Evolutionary conservation across 768 basidiomycete species (phyloP).

Genomic region (Sistotremastrum suecicum): DNA sequence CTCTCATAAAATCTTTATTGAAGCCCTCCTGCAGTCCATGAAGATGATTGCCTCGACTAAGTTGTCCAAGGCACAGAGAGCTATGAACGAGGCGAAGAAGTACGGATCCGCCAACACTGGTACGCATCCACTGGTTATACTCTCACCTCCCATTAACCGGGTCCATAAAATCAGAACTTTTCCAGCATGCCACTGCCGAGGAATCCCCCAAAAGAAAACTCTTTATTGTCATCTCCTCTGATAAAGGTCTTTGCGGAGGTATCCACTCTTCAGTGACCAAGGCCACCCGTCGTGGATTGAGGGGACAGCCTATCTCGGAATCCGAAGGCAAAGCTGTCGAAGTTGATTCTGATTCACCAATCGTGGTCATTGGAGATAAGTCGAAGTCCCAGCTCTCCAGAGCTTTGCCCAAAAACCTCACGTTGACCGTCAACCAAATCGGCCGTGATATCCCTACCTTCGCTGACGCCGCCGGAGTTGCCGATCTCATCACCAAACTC

Average conservation of each 20-base stretch:
- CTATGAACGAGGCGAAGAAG: conserved; percentile 81
- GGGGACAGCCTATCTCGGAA: conserved; percentile 31
- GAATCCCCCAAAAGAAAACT: conserved; percentile 63
- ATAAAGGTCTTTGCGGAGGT: conserved; percentile 99
- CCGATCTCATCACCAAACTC: conserved; percentile 81
- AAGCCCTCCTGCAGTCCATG: conserved; percentile 53
- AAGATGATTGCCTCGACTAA: conserved; percentile 99
- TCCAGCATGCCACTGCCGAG: conserved; percentile 61
- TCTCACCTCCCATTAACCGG: not conserved
- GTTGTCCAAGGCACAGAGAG: conserved; percentile 87
- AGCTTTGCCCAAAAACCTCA: conserved; percentile 45
- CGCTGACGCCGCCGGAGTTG: conserved; percentile 85
- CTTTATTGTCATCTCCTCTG: conserved; percentile 89
- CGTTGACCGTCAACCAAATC: conserved; percentile 92
- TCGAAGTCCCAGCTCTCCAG: conserved; percentile 84
- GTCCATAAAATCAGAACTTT: conserved; percentile 52
- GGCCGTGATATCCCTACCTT: conserved; percentile 97
- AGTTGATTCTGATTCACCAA: conserved; percentile 44
- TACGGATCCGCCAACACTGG: conserved; percentile 89
- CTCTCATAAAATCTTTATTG: not conserved
- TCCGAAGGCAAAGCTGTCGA: conserved; percentile 17
- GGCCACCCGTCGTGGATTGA: conserved; percentile 62
- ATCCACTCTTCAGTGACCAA: conserved; percentile 97
- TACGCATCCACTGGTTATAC: conserved; percentile 21
- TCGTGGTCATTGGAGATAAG: conserved; percentile 95